Conservation (phyloP, 768 basidiomycete genomes). For the Suillus occidentalis region DNA sequence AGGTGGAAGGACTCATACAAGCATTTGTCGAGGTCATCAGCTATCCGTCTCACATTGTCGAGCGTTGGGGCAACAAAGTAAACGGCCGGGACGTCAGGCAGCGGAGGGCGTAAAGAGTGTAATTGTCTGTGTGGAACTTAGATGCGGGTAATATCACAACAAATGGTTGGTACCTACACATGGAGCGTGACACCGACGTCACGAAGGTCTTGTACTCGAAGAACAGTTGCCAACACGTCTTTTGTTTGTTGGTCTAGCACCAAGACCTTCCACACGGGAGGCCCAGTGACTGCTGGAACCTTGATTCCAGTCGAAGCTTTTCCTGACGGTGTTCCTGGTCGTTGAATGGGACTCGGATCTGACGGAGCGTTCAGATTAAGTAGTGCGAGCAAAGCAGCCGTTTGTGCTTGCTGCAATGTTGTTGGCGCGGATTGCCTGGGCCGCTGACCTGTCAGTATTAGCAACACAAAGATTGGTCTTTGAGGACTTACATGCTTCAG, state of each 20-base stretch:
- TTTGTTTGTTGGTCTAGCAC: constrained; percentile 95
- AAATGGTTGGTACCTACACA: constrained; percentile 62
- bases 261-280: constrained; percentile 94
- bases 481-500: constrained; percentile 42
- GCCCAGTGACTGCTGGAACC: constrained; percentile 52
- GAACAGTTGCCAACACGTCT: constrained; percentile 91
- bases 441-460: constrained; percentile 31
- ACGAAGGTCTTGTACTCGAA: constrained; percentile 94
- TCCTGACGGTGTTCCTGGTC: constrained; percentile 24
- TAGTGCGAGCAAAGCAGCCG: constrained; percentile 77
- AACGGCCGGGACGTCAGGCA: constrained; percentile 94
- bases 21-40: constrained; percentile 85
- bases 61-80: constrained; percentile 95
- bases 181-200: constrained; percentile 97
- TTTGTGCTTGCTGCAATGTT: constrained; percentile 88
- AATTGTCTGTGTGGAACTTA: constrained; percentile 63
- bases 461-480: background rate
- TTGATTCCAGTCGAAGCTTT: constrained; percentile 49
- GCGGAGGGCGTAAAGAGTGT: constrained; percentile 81
- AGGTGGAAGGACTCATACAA: constrained; percentile 93
- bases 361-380: constrained; percentile 70
- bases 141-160: constrained; percentile 9
- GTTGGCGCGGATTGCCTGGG: constrained; percentile 41
- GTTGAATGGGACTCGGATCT: constrained; percentile 16
- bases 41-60: constrained; percentile 84